phyloP scores from a whole-genome alignment of 495 filamentous ascomycete genomes.

The Cladorrhinum samala region DNA sequence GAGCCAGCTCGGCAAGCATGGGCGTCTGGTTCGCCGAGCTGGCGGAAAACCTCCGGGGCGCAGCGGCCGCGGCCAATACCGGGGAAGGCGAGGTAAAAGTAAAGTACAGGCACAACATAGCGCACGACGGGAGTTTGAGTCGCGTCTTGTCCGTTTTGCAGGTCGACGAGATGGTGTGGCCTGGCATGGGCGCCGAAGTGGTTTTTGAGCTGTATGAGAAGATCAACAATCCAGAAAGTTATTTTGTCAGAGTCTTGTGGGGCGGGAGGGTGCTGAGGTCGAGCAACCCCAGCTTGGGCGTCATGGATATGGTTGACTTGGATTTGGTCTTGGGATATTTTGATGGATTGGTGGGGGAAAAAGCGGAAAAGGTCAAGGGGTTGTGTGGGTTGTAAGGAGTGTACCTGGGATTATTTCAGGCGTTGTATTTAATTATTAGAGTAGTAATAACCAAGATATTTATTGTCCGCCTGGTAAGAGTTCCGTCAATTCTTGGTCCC shows the following conservation, averaged over 20 bases:
- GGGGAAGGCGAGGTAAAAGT: slow-evolving; percentile 19
- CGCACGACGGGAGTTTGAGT: slow-evolving; percentile 62
- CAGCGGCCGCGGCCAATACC: slow-evolving; percentile 32
- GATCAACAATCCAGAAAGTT: slow-evolving; percentile 15
- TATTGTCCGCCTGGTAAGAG: background rate
- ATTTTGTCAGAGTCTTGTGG: slow-evolving; percentile 56
- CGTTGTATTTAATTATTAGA: too few relatives aligned
- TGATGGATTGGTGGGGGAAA: slow-evolving; percentile 52
- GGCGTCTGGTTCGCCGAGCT: slow-evolving; percentile 63
- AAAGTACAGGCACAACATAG: slow-evolving; percentile 60
- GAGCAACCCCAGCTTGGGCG: slow-evolving; percentile 51
- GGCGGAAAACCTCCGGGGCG: slow-evolving; percentile 48
- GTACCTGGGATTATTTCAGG: background rate
- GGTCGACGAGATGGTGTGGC: slow-evolving; percentile 64
- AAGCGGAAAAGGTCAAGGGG: background rate
- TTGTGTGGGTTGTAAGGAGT: background rate
- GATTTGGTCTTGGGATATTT: slow-evolving; percentile 56
- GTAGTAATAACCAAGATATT: too few relatives aligned
- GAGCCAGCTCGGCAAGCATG: too few relatives aligned
- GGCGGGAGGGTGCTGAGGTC: slow-evolving; percentile 54
- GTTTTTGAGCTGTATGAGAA: slow-evolving; percentile 58
- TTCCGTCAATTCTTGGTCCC: slow-evolving; percentile 24
- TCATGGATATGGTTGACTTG: slow-evolving; percentile 56
- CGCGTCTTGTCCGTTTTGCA: slow-evolving; percentile 59
- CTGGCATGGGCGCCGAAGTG: slow-evolving; percentile 64